Conservation (phyloP, 2,329 filamentous ascomycete genomes). For the Xylariaceae sp. region DNA sequence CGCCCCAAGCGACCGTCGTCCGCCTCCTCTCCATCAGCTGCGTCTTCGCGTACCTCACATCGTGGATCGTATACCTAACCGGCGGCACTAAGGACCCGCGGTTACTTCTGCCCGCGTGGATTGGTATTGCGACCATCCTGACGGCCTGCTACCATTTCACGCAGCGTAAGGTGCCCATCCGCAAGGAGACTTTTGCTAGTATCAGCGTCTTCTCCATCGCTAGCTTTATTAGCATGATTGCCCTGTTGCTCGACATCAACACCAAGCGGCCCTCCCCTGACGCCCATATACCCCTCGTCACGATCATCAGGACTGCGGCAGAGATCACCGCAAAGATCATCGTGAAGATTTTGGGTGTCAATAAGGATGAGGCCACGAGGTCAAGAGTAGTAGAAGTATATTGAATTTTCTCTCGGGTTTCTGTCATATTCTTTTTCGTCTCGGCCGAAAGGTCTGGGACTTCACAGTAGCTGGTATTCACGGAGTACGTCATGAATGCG, state of each 20-base stretch:
- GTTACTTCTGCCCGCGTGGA: conserved; percentile 70
- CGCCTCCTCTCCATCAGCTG: conserved; percentile 71
- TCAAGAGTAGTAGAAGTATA: neutral
- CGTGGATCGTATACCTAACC: conserved; percentile 63
- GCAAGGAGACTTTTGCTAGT: conserved; percentile 73
- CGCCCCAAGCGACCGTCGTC: conserved; percentile 72
- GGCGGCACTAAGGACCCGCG: conserved; percentile 66
- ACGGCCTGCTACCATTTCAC: conserved; percentile 72
- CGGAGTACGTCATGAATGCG: conserved; percentile 4
- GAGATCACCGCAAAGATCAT: conserved; percentile 22
- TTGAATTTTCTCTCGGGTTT: neutral
- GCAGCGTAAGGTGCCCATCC: conserved; percentile 72
- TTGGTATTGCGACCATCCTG: conserved; percentile 68
- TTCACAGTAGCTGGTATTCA: conserved; percentile 3
- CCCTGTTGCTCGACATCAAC: conserved; percentile 62
- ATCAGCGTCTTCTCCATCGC: conserved; percentile 71
- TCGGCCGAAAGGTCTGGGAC: neutral
- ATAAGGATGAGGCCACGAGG: conserved; percentile 16
- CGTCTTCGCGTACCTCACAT: conserved; percentile 69
- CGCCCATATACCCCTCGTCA: conserved; percentile 32
- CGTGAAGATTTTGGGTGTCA: conserved; percentile 29
- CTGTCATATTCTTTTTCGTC: neutral
- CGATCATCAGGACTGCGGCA: conserved; percentile 20
- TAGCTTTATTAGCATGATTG: conserved; percentile 70
- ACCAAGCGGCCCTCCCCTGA: conserved; percentile 56